Evolutionary conservation across 2,329 filamentous ascomycete genomes (phyloP), one percentile per base, ranked within the genome.

Genomic region (Botrytis fragariae): DNA sequence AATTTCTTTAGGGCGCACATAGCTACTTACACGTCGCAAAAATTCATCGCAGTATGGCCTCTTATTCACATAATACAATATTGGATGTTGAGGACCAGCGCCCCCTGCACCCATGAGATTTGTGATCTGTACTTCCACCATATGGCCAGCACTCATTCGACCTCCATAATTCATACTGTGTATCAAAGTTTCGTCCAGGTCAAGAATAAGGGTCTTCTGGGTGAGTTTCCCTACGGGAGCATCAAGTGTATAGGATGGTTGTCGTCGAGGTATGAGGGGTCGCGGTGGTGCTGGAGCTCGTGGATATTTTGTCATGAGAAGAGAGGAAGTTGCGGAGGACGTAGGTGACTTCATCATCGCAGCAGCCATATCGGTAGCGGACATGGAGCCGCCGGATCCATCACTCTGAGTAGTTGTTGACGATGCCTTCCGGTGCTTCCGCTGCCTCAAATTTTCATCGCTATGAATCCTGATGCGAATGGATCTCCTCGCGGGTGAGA

Each of bases 41-140:
- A 99, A 99, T 78, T 98, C 95, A 82, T 99, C 96, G 82, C 96
- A 99, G 81, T 96, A 92, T 51, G 96, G 96, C 76, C 96, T 91
- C 84, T 99, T 98, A 84, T 99, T 96, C 69, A 99, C 96, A 85
- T 98, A 99, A 85, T 99, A 99, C 75, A 99, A 84, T 77, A 99
- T 98, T 1, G 96, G 96, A 81, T 99, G 95, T 80, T 97, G 95
- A 59, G 94, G 93, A 12, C 93, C 93, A 77, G 90, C 88, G 39
- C 91, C 90, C 45, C 89, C 90, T 65, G 89, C 88, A 72, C 89
- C 91, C 62, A 93, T 88, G 72, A 89, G 84, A 75, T 90, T 91
- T 81, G 92, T 93, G 74, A 97, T 87, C 79, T 94, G 94, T 76
- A 99, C 96, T 84, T 99, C 96, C 70, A 99, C 95, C 96, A 99